Base-by-base conservation (phyloP, 2,329 filamentous ascomycete species). In the Stagonosporopsis rhizophila region DNA sequence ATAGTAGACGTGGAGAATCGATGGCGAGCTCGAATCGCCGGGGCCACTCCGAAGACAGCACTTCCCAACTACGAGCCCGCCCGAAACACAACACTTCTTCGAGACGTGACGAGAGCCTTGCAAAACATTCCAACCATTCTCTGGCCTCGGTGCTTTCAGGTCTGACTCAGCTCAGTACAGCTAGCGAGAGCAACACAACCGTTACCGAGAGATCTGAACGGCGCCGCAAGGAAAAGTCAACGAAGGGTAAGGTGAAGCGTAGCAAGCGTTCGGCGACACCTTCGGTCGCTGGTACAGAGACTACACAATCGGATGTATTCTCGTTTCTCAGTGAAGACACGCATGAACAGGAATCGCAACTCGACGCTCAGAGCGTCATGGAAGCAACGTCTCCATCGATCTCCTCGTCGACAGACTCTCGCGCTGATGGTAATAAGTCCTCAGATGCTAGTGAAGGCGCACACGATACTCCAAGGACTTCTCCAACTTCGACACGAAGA, bases 111-210 rank as follows among this genome's bases (percentile, higher is more conserved):
- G 66, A 63, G 30, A 69, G 56, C 41, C 65, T 71, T 41, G 56
- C 59, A 3, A 63, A 66, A 41, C 51, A 77, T 34, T 73, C 75
- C 30, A 79, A 78, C 46, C 71, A 75, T 6, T 81, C 79, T 5
- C 59, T 79, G 28, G 61, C 76, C 38, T 81, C 79, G 1, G 70
- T 80, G 3, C 58, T 77, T 9, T 79, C 79, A 22, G 73, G 69
- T 46, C 59, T 78, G 40, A 80, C 78, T 3, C 73, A 75, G 46
- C 79, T 79, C 14, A 73, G 68, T 46, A 67, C 67, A 15, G 80
- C 78, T 1, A 79, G 75, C 60, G 78, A 73, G n/a, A 81, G 79
- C 64, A 78, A 74, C 51, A 79, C 78, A 1, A 81, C 80, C 3
- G 72, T 80, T 12, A 81, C 78, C 11, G 78, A 79, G 58, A 69